These are phyloP conservation scores for Fusarium tjaetaba DNA, from an alignment of 2,329 filamentous ascomycete genomes.

Conservation along the genomic window DNA sequence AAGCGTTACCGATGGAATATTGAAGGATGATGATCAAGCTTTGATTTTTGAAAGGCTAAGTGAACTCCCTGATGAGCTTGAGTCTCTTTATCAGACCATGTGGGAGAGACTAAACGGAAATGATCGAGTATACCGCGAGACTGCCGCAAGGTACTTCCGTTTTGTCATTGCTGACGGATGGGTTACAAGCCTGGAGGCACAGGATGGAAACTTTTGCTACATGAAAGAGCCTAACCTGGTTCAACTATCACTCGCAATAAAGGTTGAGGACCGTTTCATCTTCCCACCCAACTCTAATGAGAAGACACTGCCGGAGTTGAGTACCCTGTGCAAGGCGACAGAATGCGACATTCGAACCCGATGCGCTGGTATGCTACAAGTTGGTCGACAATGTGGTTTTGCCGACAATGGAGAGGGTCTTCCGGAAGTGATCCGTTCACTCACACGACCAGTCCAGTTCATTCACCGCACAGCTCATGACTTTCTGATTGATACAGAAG, in stretches of 20 bases:
- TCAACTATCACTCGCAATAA: background rate
- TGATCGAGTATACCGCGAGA: background rate
- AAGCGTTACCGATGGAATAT: rapidly evolving
- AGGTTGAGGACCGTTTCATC: rapidly evolving
- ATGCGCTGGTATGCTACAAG: background rate
- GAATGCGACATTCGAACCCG: background rate
- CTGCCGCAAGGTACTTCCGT: background rate
- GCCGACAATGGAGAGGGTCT: too few relatives aligned
- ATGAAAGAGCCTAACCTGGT: background rate
- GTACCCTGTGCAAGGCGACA: rapidly evolving
- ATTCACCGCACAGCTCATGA: conserved; percentile 1
- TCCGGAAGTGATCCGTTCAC: too few relatives aligned
- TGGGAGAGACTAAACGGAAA: background rate
- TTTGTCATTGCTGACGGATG: rapidly evolving
- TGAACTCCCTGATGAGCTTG: background rate
- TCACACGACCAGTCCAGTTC: rapidly evolving
- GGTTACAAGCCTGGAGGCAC: too few relatives aligned
- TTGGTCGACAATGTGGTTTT: too few relatives aligned
- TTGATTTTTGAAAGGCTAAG: too few relatives aligned
- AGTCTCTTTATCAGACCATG: background rate
- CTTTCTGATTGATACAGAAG: background rate
- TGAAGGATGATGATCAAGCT: too few relatives aligned
- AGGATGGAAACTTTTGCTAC: too few relatives aligned
- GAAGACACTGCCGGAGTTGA: rapidly evolving
- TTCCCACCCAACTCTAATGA: rapidly evolving